Percentiles rank a stretch among this genome's conserved stretches.
Conservation (phyloP, 495 filamentous ascomycete species). For the Penicillium nucicola region DNA sequence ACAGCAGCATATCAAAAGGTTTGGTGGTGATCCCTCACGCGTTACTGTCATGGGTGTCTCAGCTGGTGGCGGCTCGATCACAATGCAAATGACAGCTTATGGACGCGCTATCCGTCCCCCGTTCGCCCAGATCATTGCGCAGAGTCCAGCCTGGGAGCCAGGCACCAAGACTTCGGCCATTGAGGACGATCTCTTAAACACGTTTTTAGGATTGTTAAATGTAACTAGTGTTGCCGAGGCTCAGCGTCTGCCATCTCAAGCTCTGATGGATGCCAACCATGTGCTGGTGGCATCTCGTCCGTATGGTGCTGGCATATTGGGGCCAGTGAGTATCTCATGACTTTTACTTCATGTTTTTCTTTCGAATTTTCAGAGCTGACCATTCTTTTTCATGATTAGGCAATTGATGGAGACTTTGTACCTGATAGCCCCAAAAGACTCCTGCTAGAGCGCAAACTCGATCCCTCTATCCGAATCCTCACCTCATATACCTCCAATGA, state of each 20-base stretch:
- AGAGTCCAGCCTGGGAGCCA: not conserved
- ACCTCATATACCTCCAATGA: too few species aligned
- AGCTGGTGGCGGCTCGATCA: constrained; percentile 44
- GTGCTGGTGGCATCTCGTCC: too few species aligned
- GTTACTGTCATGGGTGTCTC: constrained; percentile 40
- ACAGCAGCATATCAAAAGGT: constrained; percentile 33
- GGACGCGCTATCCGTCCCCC: constrained; percentile 27
- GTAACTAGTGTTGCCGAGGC: not conserved
- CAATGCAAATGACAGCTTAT: constrained; percentile 52
- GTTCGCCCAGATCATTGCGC: not conserved
- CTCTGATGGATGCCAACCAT: too few species aligned
- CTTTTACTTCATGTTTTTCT: too few species aligned
- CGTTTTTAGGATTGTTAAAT: not conserved
- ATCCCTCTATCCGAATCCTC: too few species aligned
- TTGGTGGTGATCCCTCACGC: constrained; percentile 40
- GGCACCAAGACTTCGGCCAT: not conserved
- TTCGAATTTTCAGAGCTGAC: too few species aligned
- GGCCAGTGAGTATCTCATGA: too few species aligned
- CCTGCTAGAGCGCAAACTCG: too few species aligned
- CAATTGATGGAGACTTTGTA: too few species aligned
- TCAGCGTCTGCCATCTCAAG: not conserved
- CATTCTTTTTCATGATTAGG: too few species aligned
- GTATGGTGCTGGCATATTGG: too few species aligned
- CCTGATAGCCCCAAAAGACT: too few species aligned
- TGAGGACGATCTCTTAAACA: not conserved